Percentiles rank a stretch among this genome's conserved stretches.
Conservation (phyloP, 345 rosid species). For the Eucalyptus curtisii region DNA sequence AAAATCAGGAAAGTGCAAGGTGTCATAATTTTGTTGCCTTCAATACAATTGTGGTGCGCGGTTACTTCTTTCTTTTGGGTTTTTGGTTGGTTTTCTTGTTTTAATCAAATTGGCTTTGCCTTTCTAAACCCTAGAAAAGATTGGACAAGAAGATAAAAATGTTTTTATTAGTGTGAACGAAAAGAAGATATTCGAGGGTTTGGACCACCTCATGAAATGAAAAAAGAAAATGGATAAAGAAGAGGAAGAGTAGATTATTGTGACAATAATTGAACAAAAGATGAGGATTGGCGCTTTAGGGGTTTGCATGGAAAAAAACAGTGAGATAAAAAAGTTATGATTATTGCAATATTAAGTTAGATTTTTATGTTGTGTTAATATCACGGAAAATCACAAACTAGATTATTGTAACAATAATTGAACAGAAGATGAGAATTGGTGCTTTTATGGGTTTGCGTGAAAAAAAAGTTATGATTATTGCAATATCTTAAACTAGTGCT, state of each 20-base stretch:
- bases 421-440: no score
- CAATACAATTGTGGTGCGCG: neutral
- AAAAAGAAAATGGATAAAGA: neutral
- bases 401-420: neutral
- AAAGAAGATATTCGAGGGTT: neutral
- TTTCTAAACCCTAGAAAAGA: no score
- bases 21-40: neutral
- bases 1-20: neutral
- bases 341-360: no score
- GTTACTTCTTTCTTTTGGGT: neutral
- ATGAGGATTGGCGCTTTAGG: no score
- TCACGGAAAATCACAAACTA: no score
- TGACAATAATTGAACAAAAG: neutral
- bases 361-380: no score
- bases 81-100: neutral
- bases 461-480: no score
- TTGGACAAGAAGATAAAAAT: neutral
- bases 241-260: neutral
- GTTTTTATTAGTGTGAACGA: neutral
- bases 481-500: no score
- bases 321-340: no score
- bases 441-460: no score
- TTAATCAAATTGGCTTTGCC: neutral
- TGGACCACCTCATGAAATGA: neutral
- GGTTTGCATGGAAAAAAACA: no score